A percentile compares a stretch with the other conserved stretches of the same genome.
Conservation (phyloP, 1,284 basidiomycete genomes). For the Cerioporus squamosus region DNA sequence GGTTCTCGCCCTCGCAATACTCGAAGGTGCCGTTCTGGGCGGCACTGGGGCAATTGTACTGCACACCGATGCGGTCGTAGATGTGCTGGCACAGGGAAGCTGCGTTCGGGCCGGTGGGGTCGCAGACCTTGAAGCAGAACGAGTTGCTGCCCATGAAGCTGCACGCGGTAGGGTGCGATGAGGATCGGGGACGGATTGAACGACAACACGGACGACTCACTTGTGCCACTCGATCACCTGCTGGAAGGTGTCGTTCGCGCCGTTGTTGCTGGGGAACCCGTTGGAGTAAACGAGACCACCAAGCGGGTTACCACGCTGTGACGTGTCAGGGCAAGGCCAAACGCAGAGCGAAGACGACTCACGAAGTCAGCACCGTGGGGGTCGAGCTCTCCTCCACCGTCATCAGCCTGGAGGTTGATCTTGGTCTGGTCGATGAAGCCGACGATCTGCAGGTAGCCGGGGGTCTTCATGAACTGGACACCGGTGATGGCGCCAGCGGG, state of each 20-base stretch:
- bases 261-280: slow-evolving; percentile 40
- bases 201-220: slow-evolving; percentile 28
- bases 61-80: slow-evolving; percentile 53
- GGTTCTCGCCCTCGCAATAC: slow-evolving; percentile 61
- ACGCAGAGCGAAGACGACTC: neutral
- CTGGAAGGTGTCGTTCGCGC: slow-evolving; percentile 38
- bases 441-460: slow-evolving; percentile 66
- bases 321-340: neutral
- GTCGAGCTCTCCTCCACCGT: slow-evolving; percentile 73
- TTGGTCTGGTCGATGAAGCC: slow-evolving; percentile 66
- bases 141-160: slow-evolving; percentile 52
- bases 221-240: slow-evolving; percentile 53
- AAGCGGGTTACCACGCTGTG: slow-evolving; percentile 54
- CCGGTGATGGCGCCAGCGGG: slow-evolving; percentile 65
- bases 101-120: slow-evolving; percentile 45
- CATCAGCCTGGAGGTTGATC: slow-evolving; percentile 56
- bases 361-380: slow-evolving; percentile 49
- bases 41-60: slow-evolving; percentile 51
- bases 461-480: slow-evolving; percentile 67
- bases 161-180: neutral
- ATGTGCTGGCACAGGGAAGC: slow-evolving; percentile 49
- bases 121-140: slow-evolving; percentile 61
- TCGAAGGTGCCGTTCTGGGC: slow-evolving; percentile 46
- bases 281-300: slow-evolving; percentile 56
- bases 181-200: neutral